A percentile compares a stretch with the other conserved stretches of the same genome.
phyloP scores from a whole-genome alignment of 1,284 basidiomycete species.

The Leccinum pachyderme region DNA sequence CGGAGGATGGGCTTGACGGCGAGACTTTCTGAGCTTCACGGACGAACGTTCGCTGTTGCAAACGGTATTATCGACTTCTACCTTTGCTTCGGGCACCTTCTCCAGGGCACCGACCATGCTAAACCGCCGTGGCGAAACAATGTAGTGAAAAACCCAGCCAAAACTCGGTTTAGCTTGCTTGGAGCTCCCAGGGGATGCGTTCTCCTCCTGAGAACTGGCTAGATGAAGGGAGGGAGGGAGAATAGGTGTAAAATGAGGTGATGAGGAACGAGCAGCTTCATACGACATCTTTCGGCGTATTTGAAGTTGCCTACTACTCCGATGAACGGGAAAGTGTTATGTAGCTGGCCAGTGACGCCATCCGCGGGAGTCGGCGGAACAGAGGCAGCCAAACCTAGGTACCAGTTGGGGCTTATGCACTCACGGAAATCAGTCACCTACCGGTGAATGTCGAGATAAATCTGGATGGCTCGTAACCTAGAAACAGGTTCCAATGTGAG shows the following conservation, averaged over 20 bases:
- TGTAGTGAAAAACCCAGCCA: constrained; percentile 11
- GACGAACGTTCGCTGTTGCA: not conserved
- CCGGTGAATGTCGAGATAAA: not conserved
- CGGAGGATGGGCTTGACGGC: not conserved
- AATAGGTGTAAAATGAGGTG: constrained; percentile 3
- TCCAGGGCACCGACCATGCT: not conserved
- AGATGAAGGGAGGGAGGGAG: constrained; percentile 22
- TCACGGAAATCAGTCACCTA: constrained; percentile 3
- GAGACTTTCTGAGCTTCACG: not conserved
- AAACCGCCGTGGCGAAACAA: constrained; percentile 4
- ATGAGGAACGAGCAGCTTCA: constrained; percentile 6
- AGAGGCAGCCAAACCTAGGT: not conserved
- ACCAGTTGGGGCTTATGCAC: constrained; percentile 2
- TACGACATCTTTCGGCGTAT: constrained; percentile 12
- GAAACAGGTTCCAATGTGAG: constrained; percentile 14
- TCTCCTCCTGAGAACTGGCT: not conserved
- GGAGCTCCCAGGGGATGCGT: not conserved
- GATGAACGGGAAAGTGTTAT: constrained; percentile 2
- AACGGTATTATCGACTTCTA: constrained; percentile 2
- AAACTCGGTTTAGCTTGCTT: constrained; percentile 3
- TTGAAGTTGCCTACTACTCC: not conserved
- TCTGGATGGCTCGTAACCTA: constrained; percentile 13
- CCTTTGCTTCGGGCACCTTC: not conserved
- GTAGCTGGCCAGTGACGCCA: not conserved
- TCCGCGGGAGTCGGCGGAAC: constrained; percentile 2